Conservation (phyloP, 768 basidiomycete genomes). For the Tulasnella sp. region DNA sequence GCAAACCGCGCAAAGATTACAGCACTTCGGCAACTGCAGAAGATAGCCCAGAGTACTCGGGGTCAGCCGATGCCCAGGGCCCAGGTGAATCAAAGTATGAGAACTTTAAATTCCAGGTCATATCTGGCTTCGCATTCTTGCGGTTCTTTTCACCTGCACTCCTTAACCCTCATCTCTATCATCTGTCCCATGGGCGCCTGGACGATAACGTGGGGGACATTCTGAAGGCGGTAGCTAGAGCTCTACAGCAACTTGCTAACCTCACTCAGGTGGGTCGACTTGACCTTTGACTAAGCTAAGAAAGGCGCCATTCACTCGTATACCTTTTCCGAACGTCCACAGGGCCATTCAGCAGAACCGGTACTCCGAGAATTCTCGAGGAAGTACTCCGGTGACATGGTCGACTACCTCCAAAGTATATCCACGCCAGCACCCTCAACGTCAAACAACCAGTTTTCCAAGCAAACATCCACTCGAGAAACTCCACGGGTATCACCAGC, state of each 20-base stretch:
- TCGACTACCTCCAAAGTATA: slow-evolving; percentile 49
- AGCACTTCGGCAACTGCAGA: background rate
- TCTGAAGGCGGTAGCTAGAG: slow-evolving; percentile 77
- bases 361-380: background rate
- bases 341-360: background rate
- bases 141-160: slow-evolving; percentile 87
- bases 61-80: background rate
- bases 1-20: slow-evolving; percentile 2
- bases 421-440: slow-evolving; percentile 20
- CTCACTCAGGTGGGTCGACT: slow-evolving; percentile 53
- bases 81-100: background rate
- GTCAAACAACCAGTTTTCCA: background rate
- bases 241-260: slow-evolving; percentile 84
- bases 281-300: background rate
- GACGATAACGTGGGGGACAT: slow-evolving; percentile 62
- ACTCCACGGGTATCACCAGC: background rate
- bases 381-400: slow-evolving; percentile 39
- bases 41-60: background rate
- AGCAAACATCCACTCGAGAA: background rate
- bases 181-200: slow-evolving; percentile 44
- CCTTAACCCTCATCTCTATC: slow-evolving; percentile 57
- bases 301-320: background rate
- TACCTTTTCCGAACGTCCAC: background rate
- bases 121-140: slow-evolving; percentile 84
- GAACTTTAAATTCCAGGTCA: slow-evolving; percentile 62